These are phyloP conservation scores for Barnettozyma wickerhamii DNA, from an alignment of 805 yeast genomes.

Conservation along the genomic window DNA sequence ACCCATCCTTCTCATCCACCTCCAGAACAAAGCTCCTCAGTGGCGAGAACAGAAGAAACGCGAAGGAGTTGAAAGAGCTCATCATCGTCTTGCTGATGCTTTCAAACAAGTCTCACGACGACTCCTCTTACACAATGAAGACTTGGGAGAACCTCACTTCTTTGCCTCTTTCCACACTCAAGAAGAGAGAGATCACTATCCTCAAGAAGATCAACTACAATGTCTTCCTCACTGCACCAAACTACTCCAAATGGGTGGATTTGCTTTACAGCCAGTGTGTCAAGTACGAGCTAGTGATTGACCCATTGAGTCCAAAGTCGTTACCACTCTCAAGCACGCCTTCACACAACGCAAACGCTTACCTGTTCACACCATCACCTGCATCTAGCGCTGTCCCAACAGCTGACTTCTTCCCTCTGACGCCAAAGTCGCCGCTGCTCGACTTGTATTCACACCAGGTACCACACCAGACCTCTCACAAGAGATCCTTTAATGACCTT, in stretches of 20 bases:
- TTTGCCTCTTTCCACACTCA: constrained; percentile 12
- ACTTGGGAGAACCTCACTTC: constrained; percentile 39
- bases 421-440: constrained; percentile 21
- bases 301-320: constrained; percentile 2
- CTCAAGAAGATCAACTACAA: constrained; percentile 22
- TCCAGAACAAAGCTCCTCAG: constrained; percentile 14
- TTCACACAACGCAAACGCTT: too few species aligned
- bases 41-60: constrained; percentile 1
- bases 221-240: constrained; percentile 15
- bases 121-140: constrained; percentile 45
- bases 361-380: not conserved
- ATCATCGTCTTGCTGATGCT: constrained; percentile 30
- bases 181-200: constrained; percentile 16
- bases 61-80: constrained; percentile 14
- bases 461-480: not conserved
- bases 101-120: constrained; percentile 45
- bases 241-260: constrained; percentile 13
- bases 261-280: constrained; percentile 7
- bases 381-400: not conserved
- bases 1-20: constrained; percentile 3
- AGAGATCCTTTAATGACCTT: not conserved
- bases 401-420: constrained; percentile 12
- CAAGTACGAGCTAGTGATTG: constrained; percentile 6
- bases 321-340: not conserved
- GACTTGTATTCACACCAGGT: constrained; percentile 4